Conservation (phyloP, 768 basidiomycete species). For the Boletus bicolor region DNA sequence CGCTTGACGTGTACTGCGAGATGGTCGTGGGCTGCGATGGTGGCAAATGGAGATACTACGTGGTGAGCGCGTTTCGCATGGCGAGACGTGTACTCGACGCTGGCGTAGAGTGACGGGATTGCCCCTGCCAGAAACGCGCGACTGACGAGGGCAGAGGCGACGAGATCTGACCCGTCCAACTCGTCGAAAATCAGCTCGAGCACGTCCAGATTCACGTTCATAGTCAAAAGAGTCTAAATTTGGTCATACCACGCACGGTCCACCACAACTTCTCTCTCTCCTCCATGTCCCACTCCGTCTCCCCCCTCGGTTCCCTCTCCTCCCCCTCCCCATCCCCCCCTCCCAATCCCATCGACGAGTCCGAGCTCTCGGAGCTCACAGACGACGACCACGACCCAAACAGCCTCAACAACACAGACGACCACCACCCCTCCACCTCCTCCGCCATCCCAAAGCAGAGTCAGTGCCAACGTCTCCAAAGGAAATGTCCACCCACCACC, state of each 20-base stretch:
- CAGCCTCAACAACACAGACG: slow-evolving; percentile 29
- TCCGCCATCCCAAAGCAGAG: slow-evolving; percentile 3
- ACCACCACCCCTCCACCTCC: slow-evolving; percentile 6
- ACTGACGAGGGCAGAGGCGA: slow-evolving; percentile 60
- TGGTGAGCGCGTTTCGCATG: slow-evolving; percentile 53
- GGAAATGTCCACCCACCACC: slow-evolving; percentile 6
- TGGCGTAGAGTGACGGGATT: slow-evolving; percentile 59
- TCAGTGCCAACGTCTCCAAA: slow-evolving; percentile 7
- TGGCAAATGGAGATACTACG: slow-evolving; percentile 59
- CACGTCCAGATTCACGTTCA: slow-evolving; percentile 70
- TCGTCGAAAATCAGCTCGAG: slow-evolving; percentile 62
- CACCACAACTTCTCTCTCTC: not conserved
- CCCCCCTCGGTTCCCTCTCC: slow-evolving; percentile 57
- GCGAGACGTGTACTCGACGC: slow-evolving; percentile 49
- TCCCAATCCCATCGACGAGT: slow-evolving; percentile 44
- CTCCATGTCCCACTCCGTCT: slow-evolving; percentile 27
- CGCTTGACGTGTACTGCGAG: slow-evolving; percentile 57
- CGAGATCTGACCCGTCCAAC: slow-evolving; percentile 52
- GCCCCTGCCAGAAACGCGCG: slow-evolving; percentile 62
- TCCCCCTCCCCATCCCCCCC: slow-evolving; percentile 66
- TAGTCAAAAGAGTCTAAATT: slow-evolving; percentile 11
- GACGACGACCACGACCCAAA: slow-evolving; percentile 68
- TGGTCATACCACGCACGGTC: slow-evolving; percentile 17
- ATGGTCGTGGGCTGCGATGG: slow-evolving; percentile 48
- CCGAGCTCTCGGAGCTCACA: slow-evolving; percentile 80